A percentile compares a stretch with the other conserved stretches of the same genome.
phyloP scores from a whole-genome alignment of 2,329 filamentous ascomycete genomes.

The Fusarium pseudonygamai region DNA sequence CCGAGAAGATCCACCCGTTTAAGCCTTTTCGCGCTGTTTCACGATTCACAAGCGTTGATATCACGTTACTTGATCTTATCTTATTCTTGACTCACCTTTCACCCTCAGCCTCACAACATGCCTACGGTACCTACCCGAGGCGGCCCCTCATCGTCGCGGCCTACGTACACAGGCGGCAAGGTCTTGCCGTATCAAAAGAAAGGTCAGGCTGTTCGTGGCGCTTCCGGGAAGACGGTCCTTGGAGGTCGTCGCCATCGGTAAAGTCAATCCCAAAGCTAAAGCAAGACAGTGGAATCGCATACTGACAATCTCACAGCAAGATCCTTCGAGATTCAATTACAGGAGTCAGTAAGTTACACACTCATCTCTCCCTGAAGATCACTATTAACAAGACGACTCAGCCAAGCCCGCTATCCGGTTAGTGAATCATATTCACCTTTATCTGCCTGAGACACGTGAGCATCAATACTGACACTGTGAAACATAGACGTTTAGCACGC shows the following conservation, averaged over 20 bases:
- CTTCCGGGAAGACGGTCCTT: constrained; percentile 36
- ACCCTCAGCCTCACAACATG: neutral
- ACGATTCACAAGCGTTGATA: neutral
- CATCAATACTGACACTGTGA: constrained; percentile 8
- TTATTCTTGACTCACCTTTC: too few relatives aligned
- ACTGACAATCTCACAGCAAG: constrained; percentile 51
- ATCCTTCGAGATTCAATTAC: constrained; percentile 57
- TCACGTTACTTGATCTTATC: too few relatives aligned
- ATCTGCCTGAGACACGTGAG: neutral
- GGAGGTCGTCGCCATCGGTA: constrained; percentile 42
- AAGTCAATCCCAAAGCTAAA: neutral
- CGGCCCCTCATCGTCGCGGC: constrained; percentile 40
- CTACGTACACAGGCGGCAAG: neutral
- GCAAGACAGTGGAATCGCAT: neutral
- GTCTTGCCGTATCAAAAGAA: neutral
- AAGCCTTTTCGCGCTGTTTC: too few relatives aligned
- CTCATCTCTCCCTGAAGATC: neutral
- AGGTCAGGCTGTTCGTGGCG: neutral
- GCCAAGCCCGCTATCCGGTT: constrained; percentile 66
- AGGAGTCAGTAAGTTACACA: constrained; percentile 59
- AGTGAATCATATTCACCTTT: constrained; percentile 2
- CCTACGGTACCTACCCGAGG: constrained; percentile 34
- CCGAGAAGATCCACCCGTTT: neutral
- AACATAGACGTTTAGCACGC: constrained; percentile 71
- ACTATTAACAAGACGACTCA: constrained; percentile 38